phyloP scores from a whole-genome alignment of 176 grass and related monocot species.

The Eremochloa ophiuroides region DNA sequence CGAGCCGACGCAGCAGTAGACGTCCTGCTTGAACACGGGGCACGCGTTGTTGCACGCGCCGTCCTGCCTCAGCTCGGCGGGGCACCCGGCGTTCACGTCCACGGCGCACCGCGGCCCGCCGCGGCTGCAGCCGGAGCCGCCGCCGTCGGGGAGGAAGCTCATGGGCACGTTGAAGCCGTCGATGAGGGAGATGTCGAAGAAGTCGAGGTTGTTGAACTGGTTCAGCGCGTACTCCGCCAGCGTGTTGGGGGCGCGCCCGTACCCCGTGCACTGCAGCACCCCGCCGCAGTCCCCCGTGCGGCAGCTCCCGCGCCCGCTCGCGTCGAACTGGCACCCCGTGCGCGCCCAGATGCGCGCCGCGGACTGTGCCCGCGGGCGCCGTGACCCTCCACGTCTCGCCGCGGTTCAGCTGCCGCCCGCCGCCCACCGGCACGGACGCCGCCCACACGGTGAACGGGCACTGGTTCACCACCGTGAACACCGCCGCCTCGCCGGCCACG shows the following conservation, averaged over 20 bases:
- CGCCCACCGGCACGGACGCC: conserved; percentile 22
- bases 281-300: conserved; percentile 58
- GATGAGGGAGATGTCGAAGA: conserved; percentile 61
- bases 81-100: conserved; percentile 43
- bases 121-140: conserved; percentile 7
- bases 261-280: conserved; percentile 23
- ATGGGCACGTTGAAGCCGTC: conserved; percentile 68
- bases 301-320: conserved; percentile 28
- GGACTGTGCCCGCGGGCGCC: neutral
- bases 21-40: conserved; percentile 38
- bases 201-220: conserved; percentile 29
- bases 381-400: conserved; percentile 20
- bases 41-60: conserved; percentile 49
- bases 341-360: conserved; percentile 53
- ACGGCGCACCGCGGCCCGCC: conserved; percentile 8
- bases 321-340: conserved; percentile 62
- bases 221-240: conserved; percentile 44
- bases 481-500: neutral
- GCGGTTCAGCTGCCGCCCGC: conserved; percentile 31
- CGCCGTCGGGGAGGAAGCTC: conserved; percentile 26
- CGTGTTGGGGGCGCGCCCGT: conserved; percentile 34
- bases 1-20: conserved; percentile 44
- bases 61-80: conserved; percentile 34
- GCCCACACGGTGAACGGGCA: conserved; percentile 63
- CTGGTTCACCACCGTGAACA: conserved; percentile 45